Evolutionary conservation across 1,284 basidiomycete species (phyloP).

Genomic region (Leccinum subrobustum): DNA sequence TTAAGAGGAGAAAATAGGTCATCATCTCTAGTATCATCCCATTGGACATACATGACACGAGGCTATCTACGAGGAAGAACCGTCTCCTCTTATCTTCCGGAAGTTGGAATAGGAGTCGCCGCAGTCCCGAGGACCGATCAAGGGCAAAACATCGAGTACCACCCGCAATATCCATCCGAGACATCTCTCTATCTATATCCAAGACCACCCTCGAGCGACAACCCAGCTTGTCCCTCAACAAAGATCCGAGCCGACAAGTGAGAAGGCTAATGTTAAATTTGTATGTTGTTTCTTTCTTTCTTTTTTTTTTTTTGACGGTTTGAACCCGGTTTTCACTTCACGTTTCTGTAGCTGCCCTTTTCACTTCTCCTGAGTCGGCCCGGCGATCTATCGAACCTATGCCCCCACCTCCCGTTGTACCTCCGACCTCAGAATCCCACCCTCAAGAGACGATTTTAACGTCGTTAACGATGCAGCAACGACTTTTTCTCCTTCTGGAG

Average conservation of each 20-base stretch:
- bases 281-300: constrained; percentile 22
- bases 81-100: constrained; percentile 28
- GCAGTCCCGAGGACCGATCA: constrained; percentile 47
- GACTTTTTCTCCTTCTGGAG: constrained; percentile 25
- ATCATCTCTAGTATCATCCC: constrained; percentile 43
- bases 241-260: constrained; percentile 26
- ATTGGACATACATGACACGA: too few species aligned
- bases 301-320: not conserved
- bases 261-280: constrained; percentile 31
- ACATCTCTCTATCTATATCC: constrained; percentile 37
- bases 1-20: too few species aligned
- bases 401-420: constrained; percentile 32
- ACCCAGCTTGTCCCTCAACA: constrained; percentile 17
- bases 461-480: constrained; percentile 15
- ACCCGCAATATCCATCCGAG: constrained; percentile 42
- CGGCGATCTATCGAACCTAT: constrained; percentile 30
- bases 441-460: constrained; percentile 14
- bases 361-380: constrained; percentile 22
- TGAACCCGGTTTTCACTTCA: constrained; percentile 12
- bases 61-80: constrained; percentile 17
- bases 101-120: constrained; percentile 50
- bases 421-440: constrained; percentile 17
- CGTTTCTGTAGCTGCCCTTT: constrained; percentile 14
- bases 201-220: constrained; percentile 32
- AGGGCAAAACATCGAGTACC: constrained; percentile 66